These are phyloP conservation scores for Houttuynia cordata DNA, from an alignment of 164 flowering plant genomes.

Conservation along the genomic window DNA sequence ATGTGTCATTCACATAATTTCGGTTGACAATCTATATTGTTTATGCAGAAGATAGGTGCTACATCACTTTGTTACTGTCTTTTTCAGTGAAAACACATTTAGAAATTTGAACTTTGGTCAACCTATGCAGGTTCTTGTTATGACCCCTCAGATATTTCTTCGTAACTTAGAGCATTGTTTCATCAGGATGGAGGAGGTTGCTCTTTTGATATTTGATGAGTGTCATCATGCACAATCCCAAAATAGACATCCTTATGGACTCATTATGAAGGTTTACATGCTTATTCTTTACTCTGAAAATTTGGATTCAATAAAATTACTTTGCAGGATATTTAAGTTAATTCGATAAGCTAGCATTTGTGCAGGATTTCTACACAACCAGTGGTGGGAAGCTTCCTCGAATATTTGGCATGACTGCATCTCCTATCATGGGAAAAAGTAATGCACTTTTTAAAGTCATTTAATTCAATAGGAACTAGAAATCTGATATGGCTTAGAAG, in stretches of 20 bases:
- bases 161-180: constrained; percentile 64
- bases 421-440: constrained; percentile 93
- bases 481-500: too few species aligned
- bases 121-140: constrained; percentile 73
- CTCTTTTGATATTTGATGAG: constrained; percentile 91
- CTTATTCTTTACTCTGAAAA: not conserved
- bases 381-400: constrained; percentile 44
- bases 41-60: too few species aligned
- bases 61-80: not conserved
- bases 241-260: constrained; percentile 88
- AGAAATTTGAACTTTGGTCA: constrained; percentile 4
- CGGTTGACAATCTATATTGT: too few species aligned
- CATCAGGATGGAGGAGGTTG: constrained; percentile 69
- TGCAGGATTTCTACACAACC: constrained; percentile 53
- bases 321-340: not conserved
- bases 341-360: not conserved
- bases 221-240: constrained; percentile 93
- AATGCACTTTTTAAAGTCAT: constrained; percentile 5
- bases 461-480: too few species aligned
- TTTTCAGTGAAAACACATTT: not conserved
- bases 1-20: too few species aligned
- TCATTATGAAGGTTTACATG: constrained; percentile 67
- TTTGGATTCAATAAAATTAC: not conserved
- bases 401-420: constrained; percentile 99
- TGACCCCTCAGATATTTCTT: constrained; percentile 85